Conservation (phyloP, 2,329 filamentous ascomycete species). For the Fusarium buxicola region DNA sequence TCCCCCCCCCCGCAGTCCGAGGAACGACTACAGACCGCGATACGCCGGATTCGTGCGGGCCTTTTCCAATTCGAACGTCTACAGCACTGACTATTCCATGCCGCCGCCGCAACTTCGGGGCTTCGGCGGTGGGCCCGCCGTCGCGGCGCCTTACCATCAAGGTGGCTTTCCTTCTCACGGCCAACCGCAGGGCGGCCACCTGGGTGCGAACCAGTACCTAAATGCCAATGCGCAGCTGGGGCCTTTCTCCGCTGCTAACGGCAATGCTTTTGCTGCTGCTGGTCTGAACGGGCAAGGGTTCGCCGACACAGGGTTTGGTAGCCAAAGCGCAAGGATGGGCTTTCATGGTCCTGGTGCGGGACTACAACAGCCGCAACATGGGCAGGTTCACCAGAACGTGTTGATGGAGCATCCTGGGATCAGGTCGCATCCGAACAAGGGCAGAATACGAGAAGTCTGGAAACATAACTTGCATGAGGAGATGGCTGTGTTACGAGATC, state of each 20-base stretch:
- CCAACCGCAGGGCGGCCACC: conserved; percentile 62
- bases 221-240: conserved; percentile 75
- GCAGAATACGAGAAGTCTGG: conserved; percentile 96
- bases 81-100: conserved; percentile 42
- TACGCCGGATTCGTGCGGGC: background rate
- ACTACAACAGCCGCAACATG: conserved; percentile 70
- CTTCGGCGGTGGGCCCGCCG: conserved; percentile 53
- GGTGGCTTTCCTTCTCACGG: conserved; percentile 64
- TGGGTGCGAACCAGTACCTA: conserved; percentile 79
- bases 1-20: background rate
- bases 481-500: conserved; percentile 83
- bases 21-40: conserved; percentile 3
- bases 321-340: conserved; percentile 87
- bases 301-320: conserved; percentile 79
- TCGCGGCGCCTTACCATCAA: conserved; percentile 56
- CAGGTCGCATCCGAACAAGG: conserved; percentile 71
- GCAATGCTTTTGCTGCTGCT: conserved; percentile 67
- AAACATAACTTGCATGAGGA: conserved; percentile 90
- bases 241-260: conserved; percentile 70
- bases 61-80: background rate
- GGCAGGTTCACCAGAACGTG: conserved; percentile 55
- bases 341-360: conserved; percentile 72
- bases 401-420: conserved; percentile 58
- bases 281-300: conserved; percentile 69
- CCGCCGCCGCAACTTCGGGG: conserved; percentile 54